Evolutionary conservation across 2,329 filamentous ascomycete genomes (phyloP), one percentile per base, ranked within the genome.

Genomic region (Fusarium begoniae): DNA sequence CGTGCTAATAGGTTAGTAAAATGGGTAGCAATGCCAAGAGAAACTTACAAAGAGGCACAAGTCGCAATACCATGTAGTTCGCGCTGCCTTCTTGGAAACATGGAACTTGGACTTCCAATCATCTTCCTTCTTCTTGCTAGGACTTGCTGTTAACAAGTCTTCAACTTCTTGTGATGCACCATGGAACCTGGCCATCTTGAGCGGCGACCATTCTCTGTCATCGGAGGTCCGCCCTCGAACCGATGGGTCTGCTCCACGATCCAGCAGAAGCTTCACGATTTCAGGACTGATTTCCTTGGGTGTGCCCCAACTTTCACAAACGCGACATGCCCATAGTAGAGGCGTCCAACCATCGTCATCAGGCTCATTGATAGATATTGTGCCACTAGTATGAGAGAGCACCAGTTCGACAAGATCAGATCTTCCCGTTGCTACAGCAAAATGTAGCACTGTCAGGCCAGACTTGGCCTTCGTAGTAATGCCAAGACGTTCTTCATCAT

Each of bases 21-120:
- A 2, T 17, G 18, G 5, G 7, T 28, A 54, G 3, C 13, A 2
- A 7, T 7, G 7, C 7, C 4, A 3, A 22, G 10, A 8, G 8
- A 22, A 3, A 40, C 51, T 54, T 7, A 54, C 51, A 54, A 28
- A 40, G 8, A n/a, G 51, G 20, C 35, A 54, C 14, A 28, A 28
- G 32, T 54, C 51, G 20, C 51, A 54, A 37, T 9, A 17, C 35
- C 51, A 28, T 22, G 24, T n/a, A 41, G 20, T 32, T 20, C 26
- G 38, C 11, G 12, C 53, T 12, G 37, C 53, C 17, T 30, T 56
- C 17, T 56, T 56, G 8, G 53, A 56, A 20, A n/a, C 6, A 56
- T 56, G 53, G 5, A 44, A 43, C 37, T 24, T 32, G 12, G 37
- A 30, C 26, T 56, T 44, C 53, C 53, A 56, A 20, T 56, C 38